A percentile compares a stretch with the other conserved stretches of the same genome.
Conservation (phyloP, 2,329 filamentous ascomycete genomes). For the Tolypocladium amazonense region DNA sequence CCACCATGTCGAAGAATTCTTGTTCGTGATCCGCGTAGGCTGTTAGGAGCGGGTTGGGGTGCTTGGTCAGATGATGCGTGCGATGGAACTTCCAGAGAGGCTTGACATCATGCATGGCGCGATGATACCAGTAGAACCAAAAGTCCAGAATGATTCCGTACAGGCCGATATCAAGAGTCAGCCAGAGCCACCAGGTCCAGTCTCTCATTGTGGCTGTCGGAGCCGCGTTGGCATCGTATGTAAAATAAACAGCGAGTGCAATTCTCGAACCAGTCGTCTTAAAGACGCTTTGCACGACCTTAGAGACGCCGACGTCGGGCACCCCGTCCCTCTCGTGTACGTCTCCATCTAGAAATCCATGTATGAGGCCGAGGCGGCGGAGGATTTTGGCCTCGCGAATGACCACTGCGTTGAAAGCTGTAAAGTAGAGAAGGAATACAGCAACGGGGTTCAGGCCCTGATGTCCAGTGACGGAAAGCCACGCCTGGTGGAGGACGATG, state of each 20-base stretch:
- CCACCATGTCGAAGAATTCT: conserved; percentile 29
- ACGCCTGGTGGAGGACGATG: conserved; percentile 25
- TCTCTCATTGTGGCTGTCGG: conserved; percentile 5
- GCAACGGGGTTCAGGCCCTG: conserved; percentile 16
- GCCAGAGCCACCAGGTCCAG: conserved; percentile 18
- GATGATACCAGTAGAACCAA: conserved; percentile 28
- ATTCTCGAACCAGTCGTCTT: conserved; percentile 21
- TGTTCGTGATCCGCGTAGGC: conserved; percentile 30
- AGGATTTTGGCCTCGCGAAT: conserved; percentile 28
- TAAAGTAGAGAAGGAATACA: conserved; percentile 24
- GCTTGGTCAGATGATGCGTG: conserved; percentile 33
- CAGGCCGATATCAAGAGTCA: conserved; percentile 25
- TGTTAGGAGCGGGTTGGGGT: conserved; percentile 29
- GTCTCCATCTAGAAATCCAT: conserved; percentile 33
- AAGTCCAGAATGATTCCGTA: conserved; percentile 32
- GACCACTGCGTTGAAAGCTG: conserved; percentile 26
- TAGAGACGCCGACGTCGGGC: conserved; percentile 24
- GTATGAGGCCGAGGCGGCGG: conserved; percentile 23
- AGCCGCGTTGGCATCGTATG: conserved; percentile 15
- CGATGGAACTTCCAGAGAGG: conserved; percentile 31
- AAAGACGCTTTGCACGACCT: conserved; percentile 18
- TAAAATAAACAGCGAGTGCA: conserved; percentile 19
- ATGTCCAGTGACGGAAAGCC: conserved; percentile 16
- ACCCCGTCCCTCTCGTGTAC: conserved; percentile 30
- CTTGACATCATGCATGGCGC: conserved; percentile 28